Conservation (phyloP, 2,329 filamentous ascomycete genomes). For the Curvularia spicifera region DNA sequence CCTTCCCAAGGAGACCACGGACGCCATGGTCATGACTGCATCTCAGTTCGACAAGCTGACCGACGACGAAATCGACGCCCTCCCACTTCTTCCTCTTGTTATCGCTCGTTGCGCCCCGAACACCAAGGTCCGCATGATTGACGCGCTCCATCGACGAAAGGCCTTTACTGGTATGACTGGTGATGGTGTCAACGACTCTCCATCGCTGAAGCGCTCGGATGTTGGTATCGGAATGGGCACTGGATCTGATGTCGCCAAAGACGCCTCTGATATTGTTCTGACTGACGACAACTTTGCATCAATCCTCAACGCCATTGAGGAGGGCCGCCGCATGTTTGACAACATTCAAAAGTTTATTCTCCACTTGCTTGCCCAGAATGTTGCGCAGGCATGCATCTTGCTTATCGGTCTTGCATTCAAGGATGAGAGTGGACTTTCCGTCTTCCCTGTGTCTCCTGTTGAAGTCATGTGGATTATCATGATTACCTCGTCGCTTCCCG, state of each 20-base stretch:
- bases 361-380: constrained; percentile 76
- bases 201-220: constrained; percentile 79
- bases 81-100: constrained; percentile 78
- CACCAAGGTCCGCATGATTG: constrained; percentile 91
- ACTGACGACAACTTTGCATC: constrained; percentile 90
- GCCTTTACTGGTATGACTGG: constrained; percentile 87
- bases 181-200: constrained; percentile 86
- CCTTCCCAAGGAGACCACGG: constrained; percentile 35
- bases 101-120: constrained; percentile 84
- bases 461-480: constrained; percentile 96
- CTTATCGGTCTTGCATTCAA: constrained; percentile 84
- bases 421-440: constrained; percentile 72
- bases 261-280: constrained; percentile 81
- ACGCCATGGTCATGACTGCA: constrained; percentile 46
- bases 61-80: constrained; percentile 74
- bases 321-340: constrained; percentile 84
- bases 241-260: constrained; percentile 84
- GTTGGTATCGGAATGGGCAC: constrained; percentile 92
- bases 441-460: constrained; percentile 84
- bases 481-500: constrained; percentile 78
- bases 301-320: constrained; percentile 81
- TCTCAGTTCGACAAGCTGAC: constrained; percentile 78
- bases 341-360: constrained; percentile 90
- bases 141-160: constrained; percentile 78
- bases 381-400: constrained; percentile 81